Base-by-base conservation (phyloP, 225 moss, liverwort and hornwort genomes). In the Pseudisothecium myosuroides region DNA sequence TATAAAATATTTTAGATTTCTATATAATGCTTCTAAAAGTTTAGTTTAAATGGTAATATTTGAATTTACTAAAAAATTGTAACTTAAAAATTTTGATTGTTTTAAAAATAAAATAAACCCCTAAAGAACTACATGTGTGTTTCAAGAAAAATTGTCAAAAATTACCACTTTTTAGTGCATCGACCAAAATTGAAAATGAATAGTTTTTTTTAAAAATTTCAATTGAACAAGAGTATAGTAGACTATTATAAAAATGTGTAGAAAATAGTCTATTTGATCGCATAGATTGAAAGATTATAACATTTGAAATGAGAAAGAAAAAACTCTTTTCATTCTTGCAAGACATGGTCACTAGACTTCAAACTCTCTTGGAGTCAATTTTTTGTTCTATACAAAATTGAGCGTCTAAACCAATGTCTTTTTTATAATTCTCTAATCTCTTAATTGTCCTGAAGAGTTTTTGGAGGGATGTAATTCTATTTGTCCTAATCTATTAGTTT, bases 361-460 rank as follows among this genome's bases (percentile, higher is more conserved):
- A 2, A 32, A 7, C 12, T 7, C 1, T 18, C 1, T 29, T 31
- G 2, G 18, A 11, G 2, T 31, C 18, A 47, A 11, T 7, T 17
- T 47, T 49, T 31, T 26, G 1, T 5, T 2, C 13, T 50, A 50
- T 2, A 4, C 5, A 20, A 76, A 75, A 32, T 49, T 49, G 12
- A 20, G 12, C 49, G 7, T 50, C 2, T 76, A 13, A 0, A 76
- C 7, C 0, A 76, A 0, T 50, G 2, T 18, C 19, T 14, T 32
- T 75, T 75, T 12, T 32, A 20, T 6, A 5, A 11, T 19, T 19
- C 9, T 9, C 10, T 16, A 29, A 31, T 12, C 0, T 2, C 4
- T 31, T 49, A 11, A 1, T 31, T 19, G 2, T 31, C 74, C 0
- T 76, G 12, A 76, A 76, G 34, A 50, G 1, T 50, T 13, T 50